Conservation (phyloP, 2,329 filamentous ascomycete species). For the Atkinsonella texensis region DNA sequence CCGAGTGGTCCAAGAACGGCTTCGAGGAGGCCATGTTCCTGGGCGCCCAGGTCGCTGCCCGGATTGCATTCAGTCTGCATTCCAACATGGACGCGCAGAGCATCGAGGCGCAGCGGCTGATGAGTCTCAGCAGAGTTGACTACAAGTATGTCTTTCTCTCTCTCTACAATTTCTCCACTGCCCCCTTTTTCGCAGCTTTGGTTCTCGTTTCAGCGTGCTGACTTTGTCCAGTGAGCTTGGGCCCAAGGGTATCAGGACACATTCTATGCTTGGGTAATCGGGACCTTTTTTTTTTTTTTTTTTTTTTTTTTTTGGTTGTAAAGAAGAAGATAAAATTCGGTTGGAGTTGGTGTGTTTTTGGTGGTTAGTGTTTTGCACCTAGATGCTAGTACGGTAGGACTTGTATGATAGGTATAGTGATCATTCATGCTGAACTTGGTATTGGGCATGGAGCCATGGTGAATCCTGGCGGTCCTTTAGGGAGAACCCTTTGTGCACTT, state of each 20-base stretch:
- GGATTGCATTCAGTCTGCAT: slow-evolving; percentile 46
- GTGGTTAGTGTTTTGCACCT: neutral
- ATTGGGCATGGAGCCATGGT: too few relatives aligned
- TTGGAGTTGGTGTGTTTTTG: neutral
- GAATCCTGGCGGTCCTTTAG: too few relatives aligned
- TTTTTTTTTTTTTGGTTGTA: too few relatives aligned
- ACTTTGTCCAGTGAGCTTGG: slow-evolving; percentile 34
- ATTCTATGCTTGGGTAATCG: slow-evolving; percentile 38
- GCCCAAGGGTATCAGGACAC: slow-evolving; percentile 40
- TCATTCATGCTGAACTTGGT: neutral
- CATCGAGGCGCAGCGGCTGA: slow-evolving; percentile 39
- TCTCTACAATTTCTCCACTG: too few relatives aligned
- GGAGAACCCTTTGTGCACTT: too few relatives aligned
- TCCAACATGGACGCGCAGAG: slow-evolving; percentile 40
- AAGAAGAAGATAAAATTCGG: too few relatives aligned
- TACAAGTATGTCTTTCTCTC: slow-evolving; percentile 46
- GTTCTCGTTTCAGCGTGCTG: neutral
- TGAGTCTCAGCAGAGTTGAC: slow-evolving; percentile 46
- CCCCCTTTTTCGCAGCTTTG: too few relatives aligned
- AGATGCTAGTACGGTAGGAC: neutral
- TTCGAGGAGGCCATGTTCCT: slow-evolving; percentile 78
- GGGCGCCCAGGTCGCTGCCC: slow-evolving; percentile 72
- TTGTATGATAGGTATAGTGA: neutral
- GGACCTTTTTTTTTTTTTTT: neutral
- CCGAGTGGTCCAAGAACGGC: slow-evolving; percentile 75